These are phyloP conservation scores for Boletus putidus DNA, from an alignment of 1,284 basidiomycete genomes.

Conservation along the genomic window DNA sequence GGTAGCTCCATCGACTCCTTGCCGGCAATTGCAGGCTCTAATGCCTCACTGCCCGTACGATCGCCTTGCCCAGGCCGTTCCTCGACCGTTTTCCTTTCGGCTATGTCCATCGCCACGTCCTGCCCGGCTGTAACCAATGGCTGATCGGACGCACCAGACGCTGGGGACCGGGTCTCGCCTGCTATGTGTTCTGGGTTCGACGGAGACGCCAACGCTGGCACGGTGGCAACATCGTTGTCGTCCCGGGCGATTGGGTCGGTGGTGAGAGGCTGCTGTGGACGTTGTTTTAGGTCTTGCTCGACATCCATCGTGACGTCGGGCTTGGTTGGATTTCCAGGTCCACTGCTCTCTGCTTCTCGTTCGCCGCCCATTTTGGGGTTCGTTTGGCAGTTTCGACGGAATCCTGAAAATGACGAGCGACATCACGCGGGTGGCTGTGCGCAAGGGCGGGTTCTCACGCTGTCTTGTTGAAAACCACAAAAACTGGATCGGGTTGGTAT, in stretches of 20 bases:
- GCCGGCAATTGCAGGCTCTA: constrained; percentile 4
- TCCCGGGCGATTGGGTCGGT: constrained; percentile 1
- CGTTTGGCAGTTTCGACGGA: constrained; percentile 15
- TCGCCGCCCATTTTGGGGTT: constrained; percentile 29
- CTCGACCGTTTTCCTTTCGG: constrained; percentile 23
- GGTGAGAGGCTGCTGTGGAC: background rate
- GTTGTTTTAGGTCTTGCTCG: constrained; percentile 20
- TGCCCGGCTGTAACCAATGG: constrained; percentile 25
- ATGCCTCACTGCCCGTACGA: constrained; percentile 8
- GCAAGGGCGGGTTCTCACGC: constrained; percentile 14
- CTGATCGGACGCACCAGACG: constrained; percentile 26
- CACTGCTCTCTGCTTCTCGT: constrained; percentile 7
- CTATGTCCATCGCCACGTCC: constrained; percentile 30
- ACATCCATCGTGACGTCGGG: constrained; percentile 26
- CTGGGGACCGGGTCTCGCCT: constrained; percentile 1
- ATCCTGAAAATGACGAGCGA: constrained; percentile 34
- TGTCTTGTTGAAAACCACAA: background rate
- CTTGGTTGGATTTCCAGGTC: background rate
- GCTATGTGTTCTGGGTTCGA: constrained; percentile 17
- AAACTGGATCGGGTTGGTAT: no score
- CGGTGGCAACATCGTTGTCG: background rate
- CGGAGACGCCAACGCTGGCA: background rate
- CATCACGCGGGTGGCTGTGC: constrained; percentile 34
- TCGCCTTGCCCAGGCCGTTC: constrained; percentile 19
- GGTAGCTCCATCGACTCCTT: constrained; percentile 10